Percentiles rank a stretch among this genome's conserved stretches.
phyloP scores from a whole-genome alignment of 148 eudicot species.

The Rhododendron simsii region DNA sequence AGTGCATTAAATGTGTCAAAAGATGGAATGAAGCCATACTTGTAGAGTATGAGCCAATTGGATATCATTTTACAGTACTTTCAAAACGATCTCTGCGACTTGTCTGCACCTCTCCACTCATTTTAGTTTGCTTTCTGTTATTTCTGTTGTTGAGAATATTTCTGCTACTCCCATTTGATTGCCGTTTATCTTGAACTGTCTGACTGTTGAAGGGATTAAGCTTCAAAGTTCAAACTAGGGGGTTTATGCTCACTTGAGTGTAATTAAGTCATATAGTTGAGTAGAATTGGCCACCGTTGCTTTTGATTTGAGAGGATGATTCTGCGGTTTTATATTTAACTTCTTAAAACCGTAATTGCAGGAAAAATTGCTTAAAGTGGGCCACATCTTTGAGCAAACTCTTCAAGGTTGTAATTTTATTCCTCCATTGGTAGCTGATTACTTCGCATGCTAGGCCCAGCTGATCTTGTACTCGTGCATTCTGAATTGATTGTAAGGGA shows the following conservation, averaged over 20 bases:
- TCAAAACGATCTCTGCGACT: background rate
- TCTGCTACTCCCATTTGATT: background rate
- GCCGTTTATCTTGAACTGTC: background rate
- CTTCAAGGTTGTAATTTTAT: slow-evolving; percentile 60
- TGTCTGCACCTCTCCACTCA: background rate
- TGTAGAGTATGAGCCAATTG: background rate
- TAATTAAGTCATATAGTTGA: background rate
- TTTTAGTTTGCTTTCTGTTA: background rate
- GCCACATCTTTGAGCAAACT: slow-evolving; percentile 96
- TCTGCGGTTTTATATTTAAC: background rate
- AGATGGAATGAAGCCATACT: background rate
- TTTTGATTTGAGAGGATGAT: background rate
- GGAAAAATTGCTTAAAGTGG: slow-evolving; percentile 80
- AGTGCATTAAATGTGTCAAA: background rate
- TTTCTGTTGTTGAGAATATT: background rate
- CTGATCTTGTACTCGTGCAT: background rate
- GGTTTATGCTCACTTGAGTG: background rate
- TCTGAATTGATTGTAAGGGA: background rate
- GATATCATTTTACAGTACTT: background rate
- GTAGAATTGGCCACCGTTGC: background rate
- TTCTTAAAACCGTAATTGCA: slow-evolving; percentile 26
- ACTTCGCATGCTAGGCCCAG: slow-evolving; percentile 23
- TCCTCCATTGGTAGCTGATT: slow-evolving; percentile 65
- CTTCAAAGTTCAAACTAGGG: background rate
- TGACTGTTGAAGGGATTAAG: background rate